Evolutionary conservation across 2,329 filamentous ascomycete species (phyloP), one percentile per base, ranked within the genome.

Genomic region (Ilyonectria mors-panacis): DNA sequence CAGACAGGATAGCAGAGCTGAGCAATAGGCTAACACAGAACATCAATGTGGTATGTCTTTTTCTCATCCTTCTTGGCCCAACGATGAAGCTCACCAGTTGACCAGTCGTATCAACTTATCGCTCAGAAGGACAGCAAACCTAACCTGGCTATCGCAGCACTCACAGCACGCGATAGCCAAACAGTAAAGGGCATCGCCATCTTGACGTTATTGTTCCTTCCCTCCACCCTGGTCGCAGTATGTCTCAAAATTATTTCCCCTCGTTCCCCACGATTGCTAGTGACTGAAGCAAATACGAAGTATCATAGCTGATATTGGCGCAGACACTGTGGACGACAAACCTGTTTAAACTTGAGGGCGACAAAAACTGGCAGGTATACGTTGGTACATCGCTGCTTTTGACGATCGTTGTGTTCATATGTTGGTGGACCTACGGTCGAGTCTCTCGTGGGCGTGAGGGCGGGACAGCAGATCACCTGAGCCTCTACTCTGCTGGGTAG

Each of bases 21-120:
- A 47, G 23, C 13, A 44, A 56, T 33, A 48, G 65, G n/a, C 35
- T 67, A n/a, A 28, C 28, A 2, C 50, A 57, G 6, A 57, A 65
- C 26, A 68, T 68, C 33, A 65, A 68, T 33, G 61, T 65, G 57
- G 66, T 68, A 37, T 9, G 37, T 39, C 4, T 39, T 39, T 15
- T n/a, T 15, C 37, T 39, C 15, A 17, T 39, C 26, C 26, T 26
- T 26, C 26, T 26, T 26, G 6, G 13, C 17, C 37, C 10, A 15
- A 17, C 17, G n/a, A 21, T 13, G 3, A 35, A 51, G 47, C 47
- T 30, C 23, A 50, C 47, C 15, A 13, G 30, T n/a, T 33, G n/a
- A 7, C 17, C 19, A 58, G 55, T 58, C 55, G n/a, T 44, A 44
- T 19, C 39, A 47, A 30, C 55, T 58, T 17, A 58, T 48, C 12